Evolutionary conservation across 192 early-diverging fungal genomes (phyloP).

Genomic region (Oehlia diaphana): DNA sequence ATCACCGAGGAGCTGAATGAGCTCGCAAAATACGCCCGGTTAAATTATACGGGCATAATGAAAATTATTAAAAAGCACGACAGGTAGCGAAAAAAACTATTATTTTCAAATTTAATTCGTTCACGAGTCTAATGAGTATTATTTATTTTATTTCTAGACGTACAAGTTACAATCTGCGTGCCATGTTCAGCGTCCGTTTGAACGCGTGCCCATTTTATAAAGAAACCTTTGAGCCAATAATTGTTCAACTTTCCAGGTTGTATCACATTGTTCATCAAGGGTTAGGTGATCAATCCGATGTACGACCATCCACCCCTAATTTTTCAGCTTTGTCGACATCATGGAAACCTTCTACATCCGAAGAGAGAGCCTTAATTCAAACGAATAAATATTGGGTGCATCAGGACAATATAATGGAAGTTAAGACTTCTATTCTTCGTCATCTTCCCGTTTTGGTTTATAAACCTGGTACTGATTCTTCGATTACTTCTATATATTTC

Average conservation of each 20-base stretch:
- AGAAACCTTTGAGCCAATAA: slow-evolving; percentile 81
- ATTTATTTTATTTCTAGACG: slow-evolving; percentile 32
- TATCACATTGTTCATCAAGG: slow-evolving; percentile 69
- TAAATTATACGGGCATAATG: slow-evolving; percentile 83
- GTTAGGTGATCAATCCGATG: slow-evolving; percentile 36
- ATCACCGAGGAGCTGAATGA: slow-evolving; percentile 80
- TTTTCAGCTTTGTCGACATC: not conserved
- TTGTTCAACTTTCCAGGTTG: slow-evolving; percentile 82
- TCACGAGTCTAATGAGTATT: not conserved
- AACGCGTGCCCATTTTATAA: slow-evolving; percentile 84
- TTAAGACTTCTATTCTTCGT: slow-evolving; percentile 88
- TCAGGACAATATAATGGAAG: slow-evolving; percentile 90
- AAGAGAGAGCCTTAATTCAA: slow-evolving; percentile 69
- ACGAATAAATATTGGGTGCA: slow-evolving; percentile 98
- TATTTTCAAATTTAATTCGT: not conserved
- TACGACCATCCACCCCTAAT: slow-evolving; percentile 34
- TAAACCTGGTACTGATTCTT: slow-evolving; percentile 82
- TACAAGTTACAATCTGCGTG: slow-evolving; percentile 66
- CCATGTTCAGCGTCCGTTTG: slow-evolving; percentile 77
- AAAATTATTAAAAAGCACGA: slow-evolving; percentile 99
- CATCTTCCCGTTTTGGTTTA: slow-evolving; percentile 90
- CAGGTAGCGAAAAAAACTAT: slow-evolving; percentile 37
- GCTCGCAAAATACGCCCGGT: slow-evolving; percentile 70
- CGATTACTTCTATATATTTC: slow-evolving; percentile 91
- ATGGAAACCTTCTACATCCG: slow-evolving; percentile 33